Evolutionary conservation across 2,329 filamentous ascomycete species (phyloP).

Genomic region (Scedosporium boydii): DNA sequence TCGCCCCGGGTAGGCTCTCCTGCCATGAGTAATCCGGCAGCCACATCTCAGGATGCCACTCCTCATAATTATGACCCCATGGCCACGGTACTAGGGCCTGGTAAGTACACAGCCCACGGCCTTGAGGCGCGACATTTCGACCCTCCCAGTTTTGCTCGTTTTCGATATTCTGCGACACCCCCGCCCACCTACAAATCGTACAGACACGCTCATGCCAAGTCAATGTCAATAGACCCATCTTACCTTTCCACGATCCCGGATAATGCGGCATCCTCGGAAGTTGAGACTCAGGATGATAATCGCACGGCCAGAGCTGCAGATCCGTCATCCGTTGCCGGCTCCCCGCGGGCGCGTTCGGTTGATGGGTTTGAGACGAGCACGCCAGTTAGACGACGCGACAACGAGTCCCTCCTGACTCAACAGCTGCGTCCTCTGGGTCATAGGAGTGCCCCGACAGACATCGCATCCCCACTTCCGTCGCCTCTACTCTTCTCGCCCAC

Average conservation of each 20-base stretch:
- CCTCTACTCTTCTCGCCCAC: not conserved
- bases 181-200: not conserved
- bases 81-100: conserved; percentile 10
- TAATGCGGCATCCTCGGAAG: conserved; percentile 43
- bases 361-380: not conserved
- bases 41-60: conserved; percentile 37
- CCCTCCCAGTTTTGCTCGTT: conserved; percentile 5
- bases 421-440: conserved; percentile 1
- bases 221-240: conserved; percentile 5
- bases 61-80: conserved; percentile 7
- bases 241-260: conserved; percentile 16
- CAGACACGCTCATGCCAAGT: conserved; percentile 6
- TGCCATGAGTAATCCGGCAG: conserved; percentile 44
- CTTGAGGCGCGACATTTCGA: conserved; percentile 6
- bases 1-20: conserved; percentile 25
- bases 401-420: conserved; percentile 1
- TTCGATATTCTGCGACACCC: conserved; percentile 2
- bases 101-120: not conserved
- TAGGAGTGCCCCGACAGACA: not conserved
- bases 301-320: not conserved
- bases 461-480: not conserved
- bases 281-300: conserved; percentile 60
- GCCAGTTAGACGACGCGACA: not conserved
- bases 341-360: not conserved
- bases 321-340: not conserved